phyloP scores from a whole-genome alignment of 108 stramenopile genomes.

The Cyclotella cryptica region DNA sequence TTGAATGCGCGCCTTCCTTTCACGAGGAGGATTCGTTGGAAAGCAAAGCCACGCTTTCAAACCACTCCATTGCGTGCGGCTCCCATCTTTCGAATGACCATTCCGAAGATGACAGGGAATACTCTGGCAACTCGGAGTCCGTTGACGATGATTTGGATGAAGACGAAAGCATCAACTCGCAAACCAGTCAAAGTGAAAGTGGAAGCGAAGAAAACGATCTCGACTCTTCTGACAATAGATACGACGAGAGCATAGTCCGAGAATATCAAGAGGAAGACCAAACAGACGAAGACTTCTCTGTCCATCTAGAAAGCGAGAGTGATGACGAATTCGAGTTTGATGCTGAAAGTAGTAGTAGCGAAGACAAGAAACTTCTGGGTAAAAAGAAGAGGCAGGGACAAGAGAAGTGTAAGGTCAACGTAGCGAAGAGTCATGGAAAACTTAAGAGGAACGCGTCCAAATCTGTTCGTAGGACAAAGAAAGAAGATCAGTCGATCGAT shows the following conservation, averaged over 20 bases:
- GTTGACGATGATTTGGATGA: too few relatives aligned
- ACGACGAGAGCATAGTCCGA: neutral
- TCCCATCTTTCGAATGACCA: too few relatives aligned
- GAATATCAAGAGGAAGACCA: conserved; percentile 27
- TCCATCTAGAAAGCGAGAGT: conserved; percentile 35
- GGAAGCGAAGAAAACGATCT: neutral
- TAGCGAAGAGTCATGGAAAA: neutral
- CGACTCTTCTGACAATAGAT: neutral
- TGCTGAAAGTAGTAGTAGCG: conserved; percentile 32
- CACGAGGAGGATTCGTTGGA: neutral
- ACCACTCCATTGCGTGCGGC: too few relatives aligned
- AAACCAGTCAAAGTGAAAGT: too few relatives aligned
- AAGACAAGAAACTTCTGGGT: neutral
- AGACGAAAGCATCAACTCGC: too few relatives aligned
- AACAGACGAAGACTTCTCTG: conserved; percentile 51
- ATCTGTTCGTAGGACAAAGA: neutral
- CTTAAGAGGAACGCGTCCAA: neutral
- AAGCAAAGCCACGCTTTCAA: neutral
- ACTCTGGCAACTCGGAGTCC: too few relatives aligned
- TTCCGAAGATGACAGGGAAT: too few relatives aligned
- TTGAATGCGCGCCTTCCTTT: neutral
- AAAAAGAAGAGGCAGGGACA: neutral
- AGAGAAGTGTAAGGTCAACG: neutral
- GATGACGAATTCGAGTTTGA: conserved; percentile 54
- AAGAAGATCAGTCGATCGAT: too few relatives aligned